Evolutionary conservation across 129 eudicot genomes (phyloP).

Genomic region (Escallonia herrerae): DNA sequence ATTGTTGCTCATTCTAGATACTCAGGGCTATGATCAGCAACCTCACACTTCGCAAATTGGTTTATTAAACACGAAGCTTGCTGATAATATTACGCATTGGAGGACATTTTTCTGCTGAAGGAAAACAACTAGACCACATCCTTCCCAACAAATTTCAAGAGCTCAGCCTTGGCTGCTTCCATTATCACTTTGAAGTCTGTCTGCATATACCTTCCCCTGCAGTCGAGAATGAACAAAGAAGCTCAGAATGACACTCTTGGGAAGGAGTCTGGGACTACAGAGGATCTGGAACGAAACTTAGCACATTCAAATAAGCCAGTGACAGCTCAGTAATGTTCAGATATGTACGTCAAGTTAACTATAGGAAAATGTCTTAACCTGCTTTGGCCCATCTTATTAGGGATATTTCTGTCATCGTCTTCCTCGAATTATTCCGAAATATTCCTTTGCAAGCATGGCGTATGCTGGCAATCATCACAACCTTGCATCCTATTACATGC

Average conservation of each 20-base stretch:
- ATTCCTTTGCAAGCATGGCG: constrained; percentile 73
- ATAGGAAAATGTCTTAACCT: constrained; percentile 31
- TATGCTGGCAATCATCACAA: constrained; percentile 56
- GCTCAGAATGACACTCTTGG: neutral
- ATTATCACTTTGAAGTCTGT: constrained; percentile 63
- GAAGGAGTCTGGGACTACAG: neutral
- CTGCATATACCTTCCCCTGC: constrained; percentile 85
- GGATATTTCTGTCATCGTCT: constrained; percentile 34
- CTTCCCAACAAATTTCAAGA: constrained; percentile 58
- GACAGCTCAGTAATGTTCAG: neutral
- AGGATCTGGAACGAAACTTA: neutral
- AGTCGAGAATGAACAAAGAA: constrained; percentile 11
- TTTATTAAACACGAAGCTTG: neutral
- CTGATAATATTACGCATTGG: too few species aligned
- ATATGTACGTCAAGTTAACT: neutral
- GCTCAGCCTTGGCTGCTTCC: constrained; percentile 94
- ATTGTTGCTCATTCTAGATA: too few species aligned
- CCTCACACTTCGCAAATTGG: neutral
- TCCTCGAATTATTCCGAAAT: constrained; percentile 59
- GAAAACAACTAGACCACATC: constrained; percentile 24
- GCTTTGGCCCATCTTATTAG: constrained; percentile 51
- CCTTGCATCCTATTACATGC: constrained; percentile 59
- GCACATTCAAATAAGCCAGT: too few species aligned
- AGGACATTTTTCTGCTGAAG: constrained; percentile 12
- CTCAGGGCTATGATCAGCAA: too few species aligned